phyloP scores from a whole-genome alignment of 306 rosid species.

The Oxytropis ochrocephala region DNA sequence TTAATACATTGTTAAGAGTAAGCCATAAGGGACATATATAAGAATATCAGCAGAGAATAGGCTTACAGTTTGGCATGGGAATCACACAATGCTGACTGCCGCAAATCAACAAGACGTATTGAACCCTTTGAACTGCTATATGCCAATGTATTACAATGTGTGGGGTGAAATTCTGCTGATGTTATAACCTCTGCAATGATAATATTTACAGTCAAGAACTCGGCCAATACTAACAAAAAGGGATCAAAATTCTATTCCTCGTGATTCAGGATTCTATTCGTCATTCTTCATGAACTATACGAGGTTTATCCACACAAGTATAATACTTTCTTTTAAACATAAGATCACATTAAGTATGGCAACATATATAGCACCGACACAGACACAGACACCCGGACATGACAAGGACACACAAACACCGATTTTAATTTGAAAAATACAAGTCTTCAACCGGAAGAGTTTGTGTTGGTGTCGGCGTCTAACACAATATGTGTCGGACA shows the following conservation, averaged over 20 bases:
- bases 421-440: too few species aligned
- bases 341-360: neutral
- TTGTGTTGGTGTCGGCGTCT: too few species aligned
- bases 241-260: neutral
- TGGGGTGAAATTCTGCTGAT: conserved; percentile 98
- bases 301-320: neutral
- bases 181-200: conserved; percentile 91
- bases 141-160: conserved; percentile 85
- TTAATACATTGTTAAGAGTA: neutral
- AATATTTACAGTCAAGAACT: conserved; percentile 18
- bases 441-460: too few species aligned
- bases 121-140: conserved; percentile 99
- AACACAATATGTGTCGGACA: too few species aligned
- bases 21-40: neutral
- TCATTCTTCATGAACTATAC: neutral
- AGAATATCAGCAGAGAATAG: neutral
- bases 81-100: conserved; percentile 98
- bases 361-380: too few species aligned
- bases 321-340: neutral
- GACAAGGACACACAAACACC: too few species aligned
- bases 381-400: too few species aligned
- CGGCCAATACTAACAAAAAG: neutral
- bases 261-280: neutral
- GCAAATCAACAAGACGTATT: conserved; percentile 89
- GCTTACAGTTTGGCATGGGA: conserved; percentile 89